Evolutionary conservation across 345 rosid genomes (phyloP), one percentile per base, ranked within the genome.

Genomic region (Syzygium aromaticum): DNA sequence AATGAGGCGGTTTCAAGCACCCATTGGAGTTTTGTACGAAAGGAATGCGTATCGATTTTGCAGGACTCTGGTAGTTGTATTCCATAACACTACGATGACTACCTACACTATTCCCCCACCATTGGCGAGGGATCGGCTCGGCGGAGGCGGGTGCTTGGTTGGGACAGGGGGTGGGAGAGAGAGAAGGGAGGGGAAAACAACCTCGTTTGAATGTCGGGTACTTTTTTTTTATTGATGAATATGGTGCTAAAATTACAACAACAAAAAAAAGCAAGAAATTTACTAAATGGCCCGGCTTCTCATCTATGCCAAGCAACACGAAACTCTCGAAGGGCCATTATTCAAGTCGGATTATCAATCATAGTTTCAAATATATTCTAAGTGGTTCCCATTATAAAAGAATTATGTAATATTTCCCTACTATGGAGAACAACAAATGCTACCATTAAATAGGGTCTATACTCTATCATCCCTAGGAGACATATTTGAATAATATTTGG

Each of bases 41-140:
- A 61, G 17, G 33, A 61, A 61, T 0, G 67, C 3, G 7, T 1
- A 14, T n/a, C 17, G 17, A n/a, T 61, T 61, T 61, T 61, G 67
- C 2, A 5, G 1, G 67, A 61, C 8, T 61, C 67, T n/a, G n/a
- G 67, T 13, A 61, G 17, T 61, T 61, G 33, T 6, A 27, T 12
- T 27, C 8, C 67, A 61, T 1, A 27, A 6, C 67, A 27, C 1
- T 61, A n/a, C 1, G 13, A 28, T 61, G 30, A 6, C 33, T 61
- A 6, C 67, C n/a, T 27, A 12, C 33, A 27, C 67, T 12, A 27
- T 1, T 27, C 67, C 33, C 67, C 33, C 16, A 27, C 33, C 67
- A n/a, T 61, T 28, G 30, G 28, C 0, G 4, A 54, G 57, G 57
- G 23, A 23, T 0, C 1, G 0, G 23, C 57, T 0, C 1, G 0